Conservation (phyloP, 108 stramenopile species). For the Aurantiochytrium sp. region DNA sequence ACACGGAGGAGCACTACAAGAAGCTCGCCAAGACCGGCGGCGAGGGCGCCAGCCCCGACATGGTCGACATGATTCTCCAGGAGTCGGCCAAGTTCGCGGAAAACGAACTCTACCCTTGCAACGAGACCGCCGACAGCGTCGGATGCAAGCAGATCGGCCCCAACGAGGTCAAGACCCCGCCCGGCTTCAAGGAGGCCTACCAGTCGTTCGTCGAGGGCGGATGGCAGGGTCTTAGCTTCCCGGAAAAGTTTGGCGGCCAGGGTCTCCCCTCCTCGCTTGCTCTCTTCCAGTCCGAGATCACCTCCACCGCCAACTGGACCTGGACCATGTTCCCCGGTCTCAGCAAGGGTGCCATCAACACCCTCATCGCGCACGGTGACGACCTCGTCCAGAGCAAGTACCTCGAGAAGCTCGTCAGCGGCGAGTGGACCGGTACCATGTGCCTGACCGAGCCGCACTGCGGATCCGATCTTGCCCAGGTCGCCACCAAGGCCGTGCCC, state of each 20-base stretch:
- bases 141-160: constrained; percentile 25
- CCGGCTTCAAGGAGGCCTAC: constrained; percentile 32
- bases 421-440: constrained; percentile 29
- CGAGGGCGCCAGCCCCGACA: constrained; percentile 20
- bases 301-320: constrained; percentile 26
- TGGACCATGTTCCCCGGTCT: constrained; percentile 29
- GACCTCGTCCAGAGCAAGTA: constrained; percentile 13
- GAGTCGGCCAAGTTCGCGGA: constrained; percentile 25
- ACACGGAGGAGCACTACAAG: constrained; percentile 24
- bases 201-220: constrained; percentile 20
- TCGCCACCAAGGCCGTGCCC: constrained; percentile 3
- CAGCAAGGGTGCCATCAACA: constrained; percentile 21
- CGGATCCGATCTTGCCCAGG: constrained; percentile 18
- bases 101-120: constrained; percentile 12
- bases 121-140: constrained; percentile 5
- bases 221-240: constrained; percentile 27
- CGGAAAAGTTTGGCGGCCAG: constrained; percentile 25
- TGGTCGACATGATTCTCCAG: constrained; percentile 16
- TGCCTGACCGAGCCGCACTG: constrained; percentile 26
- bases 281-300: constrained; percentile 25
- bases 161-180: constrained; percentile 20
- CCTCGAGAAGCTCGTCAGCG: not conserved
- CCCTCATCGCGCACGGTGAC: constrained; percentile 6
- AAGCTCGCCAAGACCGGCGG: constrained; percentile 19
- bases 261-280: constrained; percentile 25